Evolutionary conservation across 1,284 basidiomycete species (phyloP), one percentile per base, ranked within the genome.

Genomic region (Cronartium quercuum): DNA sequence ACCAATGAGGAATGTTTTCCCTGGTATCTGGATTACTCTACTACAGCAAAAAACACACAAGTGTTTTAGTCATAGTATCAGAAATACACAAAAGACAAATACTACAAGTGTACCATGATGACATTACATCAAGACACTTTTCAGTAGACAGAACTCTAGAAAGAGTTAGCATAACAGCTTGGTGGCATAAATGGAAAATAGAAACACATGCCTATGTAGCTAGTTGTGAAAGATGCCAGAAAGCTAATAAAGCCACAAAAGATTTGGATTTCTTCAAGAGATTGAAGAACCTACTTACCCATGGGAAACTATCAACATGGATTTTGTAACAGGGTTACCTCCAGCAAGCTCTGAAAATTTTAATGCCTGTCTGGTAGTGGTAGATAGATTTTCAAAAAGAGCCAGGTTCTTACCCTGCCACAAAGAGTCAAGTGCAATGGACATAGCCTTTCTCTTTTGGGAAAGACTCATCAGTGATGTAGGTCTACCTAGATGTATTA

Each of bases 401-500:
- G 37, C 58, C 1, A 62, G 58, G 29, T 61, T 29, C 12, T 34
- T 61, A 61, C 58, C 24, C 1, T 51, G 42, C 37, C 42, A 44
- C 1, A 70, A 70, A 21, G 68, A 70, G 3, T 42, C 47, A 5
- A 18, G 42, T 18, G 68, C 68, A 9, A 70, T 70, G 68, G 68
- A 62, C 0, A 51, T 35, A 37, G 68, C 58, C 12, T 5, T 63
- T 1, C 40, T 69, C 5, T 69, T 69, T 29, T 69, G 57, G 57
- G 44, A 69, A 55, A 60, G 42, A 29, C 24, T 70, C 1, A 63
- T 70, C 6, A 6, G 34, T 1, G 38, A 29, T 9, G n/a, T 15
- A n/a, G 83, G 84, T 0, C 66, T 85, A 0, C 85, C 82, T 0
- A 75, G 77, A 6, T 75, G 76, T 0, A 84, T 87, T 38, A 77